Evolutionary conservation across 108 stramenopile species (phyloP).

Genomic region (Nitzschia palea): DNA sequence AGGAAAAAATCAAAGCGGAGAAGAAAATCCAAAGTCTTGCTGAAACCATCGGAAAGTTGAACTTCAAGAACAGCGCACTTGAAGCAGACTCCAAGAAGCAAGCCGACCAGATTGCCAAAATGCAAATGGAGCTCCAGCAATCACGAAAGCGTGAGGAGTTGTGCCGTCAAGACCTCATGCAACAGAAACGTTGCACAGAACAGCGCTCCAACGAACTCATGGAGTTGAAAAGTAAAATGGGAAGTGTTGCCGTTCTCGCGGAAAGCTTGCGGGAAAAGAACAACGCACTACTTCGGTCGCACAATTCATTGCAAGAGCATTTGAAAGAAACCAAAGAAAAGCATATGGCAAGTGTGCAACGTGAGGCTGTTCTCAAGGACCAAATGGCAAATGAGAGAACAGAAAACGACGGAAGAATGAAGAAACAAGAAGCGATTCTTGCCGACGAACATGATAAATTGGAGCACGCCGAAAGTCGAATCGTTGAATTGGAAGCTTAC

Average conservation of each 20-base stretch:
- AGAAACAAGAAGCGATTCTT: neutral
- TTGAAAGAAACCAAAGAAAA: slow-evolving; percentile 5
- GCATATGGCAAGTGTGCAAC: neutral
- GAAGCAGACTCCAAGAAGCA: slow-evolving; percentile 1
- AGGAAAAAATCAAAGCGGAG: neutral
- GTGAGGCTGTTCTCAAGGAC: neutral
- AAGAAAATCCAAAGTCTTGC: neutral
- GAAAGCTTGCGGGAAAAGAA: slow-evolving; percentile 12
- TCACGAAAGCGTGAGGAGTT: slow-evolving; percentile 5
- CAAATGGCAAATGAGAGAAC: neutral
- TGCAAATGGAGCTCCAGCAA: slow-evolving; percentile 2
- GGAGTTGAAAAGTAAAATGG: neutral
- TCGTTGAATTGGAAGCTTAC: slow-evolving; percentile 5
- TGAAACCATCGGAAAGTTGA: neutral
- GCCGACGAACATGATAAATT: neutral
- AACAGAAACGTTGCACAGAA: neutral
- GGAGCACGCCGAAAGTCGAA: neutral
- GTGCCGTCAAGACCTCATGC: neutral
- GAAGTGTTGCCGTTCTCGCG: neutral
- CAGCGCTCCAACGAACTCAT: neutral
- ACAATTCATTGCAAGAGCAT: neutral
- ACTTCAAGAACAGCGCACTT: neutral
- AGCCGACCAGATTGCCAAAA: neutral
- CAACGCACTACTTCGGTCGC: neutral
- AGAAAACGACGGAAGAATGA: neutral